Percentiles rank a stretch among this genome's conserved stretches.
phyloP scores from a whole-genome alignment of 331 rosid species.

The Stylosanthes scabra region DNA sequence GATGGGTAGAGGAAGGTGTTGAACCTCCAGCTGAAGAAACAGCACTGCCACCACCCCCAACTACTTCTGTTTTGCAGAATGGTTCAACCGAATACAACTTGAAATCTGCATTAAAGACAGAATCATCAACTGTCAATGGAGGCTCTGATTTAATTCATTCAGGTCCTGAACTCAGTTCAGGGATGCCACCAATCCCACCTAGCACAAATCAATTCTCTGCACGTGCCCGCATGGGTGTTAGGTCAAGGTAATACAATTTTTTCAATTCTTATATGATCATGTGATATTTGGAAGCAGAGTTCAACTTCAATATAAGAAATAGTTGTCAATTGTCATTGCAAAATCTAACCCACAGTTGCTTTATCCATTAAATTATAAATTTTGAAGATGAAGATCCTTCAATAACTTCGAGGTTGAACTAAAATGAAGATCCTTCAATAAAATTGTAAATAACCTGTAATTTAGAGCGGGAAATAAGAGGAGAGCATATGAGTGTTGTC shows the following conservation, averaged over 20 bases:
- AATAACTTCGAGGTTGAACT: too few species aligned
- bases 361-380: too few species aligned
- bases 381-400: too few species aligned
- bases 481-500: conserved; percentile 10
- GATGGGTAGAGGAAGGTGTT: conserved; percentile 97
- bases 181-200: conserved; percentile 91
- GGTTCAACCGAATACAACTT: conserved; percentile 72
- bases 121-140: conserved; percentile 53
- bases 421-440: too few species aligned
- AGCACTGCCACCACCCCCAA: conserved; percentile 87
- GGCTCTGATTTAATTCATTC: conserved; percentile 45
- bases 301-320: too few species aligned
- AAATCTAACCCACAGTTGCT: background rate
- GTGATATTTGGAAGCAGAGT: too few species aligned
- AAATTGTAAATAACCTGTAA: too few species aligned
- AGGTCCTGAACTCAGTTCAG: conserved; percentile 55
- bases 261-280: conserved; percentile 1
- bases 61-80: conserved; percentile 67
- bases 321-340: too few species aligned
- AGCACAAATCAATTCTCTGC: conserved; percentile 76
- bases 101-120: conserved; percentile 65
- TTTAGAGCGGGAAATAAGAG: too few species aligned
- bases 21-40: conserved; percentile 78
- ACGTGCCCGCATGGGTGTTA: conserved; percentile 82
- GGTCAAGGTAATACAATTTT: conserved; percentile 66